Conservation (phyloP, 495 filamentous ascomycete species). For the Penicillium canariense region DNA sequence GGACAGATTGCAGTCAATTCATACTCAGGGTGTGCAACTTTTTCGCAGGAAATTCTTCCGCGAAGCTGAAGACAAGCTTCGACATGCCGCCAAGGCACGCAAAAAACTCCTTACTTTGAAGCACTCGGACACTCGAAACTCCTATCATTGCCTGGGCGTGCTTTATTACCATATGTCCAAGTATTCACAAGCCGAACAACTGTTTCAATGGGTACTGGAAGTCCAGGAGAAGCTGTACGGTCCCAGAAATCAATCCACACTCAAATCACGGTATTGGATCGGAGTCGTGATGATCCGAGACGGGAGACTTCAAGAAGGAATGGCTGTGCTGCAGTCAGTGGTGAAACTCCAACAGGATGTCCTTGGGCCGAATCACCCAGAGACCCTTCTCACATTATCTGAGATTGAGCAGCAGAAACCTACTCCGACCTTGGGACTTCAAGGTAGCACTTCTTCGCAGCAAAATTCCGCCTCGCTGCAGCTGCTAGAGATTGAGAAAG, state of each 20-base stretch:
- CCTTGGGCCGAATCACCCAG: constrained; percentile 4
- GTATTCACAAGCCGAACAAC: neutral
- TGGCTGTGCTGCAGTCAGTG: neutral
- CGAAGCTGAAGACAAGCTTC: neutral
- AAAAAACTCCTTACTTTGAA: neutral
- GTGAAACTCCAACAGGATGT: neutral
- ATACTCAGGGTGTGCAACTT: neutral
- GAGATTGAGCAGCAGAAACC: neutral
- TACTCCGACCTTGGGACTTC: neutral
- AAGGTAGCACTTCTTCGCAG: too few relatives aligned
- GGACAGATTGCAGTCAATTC: neutral
- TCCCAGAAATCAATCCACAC: neutral
- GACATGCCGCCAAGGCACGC: neutral
- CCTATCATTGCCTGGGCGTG: neutral
- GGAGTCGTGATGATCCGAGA: neutral
- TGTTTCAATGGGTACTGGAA: neutral
- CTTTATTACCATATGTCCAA: constrained; percentile 1
- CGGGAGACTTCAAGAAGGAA: neutral
- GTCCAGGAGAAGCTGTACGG: neutral
- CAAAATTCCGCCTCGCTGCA: neutral
- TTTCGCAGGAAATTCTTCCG: neutral
- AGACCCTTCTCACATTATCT: constrained; percentile 1
- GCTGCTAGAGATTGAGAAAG: neutral
- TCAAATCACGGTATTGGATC: neutral
- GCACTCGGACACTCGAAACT: neutral